Evolutionary conservation across 768 basidiomycete genomes (phyloP), one percentile per base, ranked within the genome.

Genomic region (Coprinopsis cinerea): DNA sequence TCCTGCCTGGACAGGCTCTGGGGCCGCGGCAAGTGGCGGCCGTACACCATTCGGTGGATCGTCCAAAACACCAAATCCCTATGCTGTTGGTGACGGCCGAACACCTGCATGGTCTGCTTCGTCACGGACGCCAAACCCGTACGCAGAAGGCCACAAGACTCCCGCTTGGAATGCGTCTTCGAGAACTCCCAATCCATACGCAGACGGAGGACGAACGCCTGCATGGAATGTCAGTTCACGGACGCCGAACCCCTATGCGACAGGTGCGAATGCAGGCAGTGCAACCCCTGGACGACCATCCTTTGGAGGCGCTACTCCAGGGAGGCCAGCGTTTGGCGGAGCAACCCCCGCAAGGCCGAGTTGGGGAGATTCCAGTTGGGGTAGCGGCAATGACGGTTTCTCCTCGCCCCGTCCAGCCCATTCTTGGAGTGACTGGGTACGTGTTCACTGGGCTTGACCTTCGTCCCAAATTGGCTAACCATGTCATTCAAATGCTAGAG

Each of bases 161-260:
- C 82, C 80, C 26, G 81, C 76, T 15, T 83, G 78, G 85, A 78
- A 74, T 45, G 76, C 79, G 23, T 76, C 75, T 1, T 78, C 81
- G 17, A 68, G 79, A 49, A 88, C 87, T 10, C 86, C 87, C 1
- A 89, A 88, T 59, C 82, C 85, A 5, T 79, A 78, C 51, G 78
- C 70, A 9, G 77, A 77, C 58, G 75, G 83, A 15, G 74, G 82
- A 27, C 73, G 75, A 49, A 89, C 88, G 5, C 87, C 88, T 20
- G 84, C 83, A 14, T 85, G 83, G 76, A 77, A 72, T 53, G 75
- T 75, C 6, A 68, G 70, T 35, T 77, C 80, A 24, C 69, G 78
- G 48, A 88, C 88, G 2, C 86, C 88, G 3, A 89, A 88, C 62
- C 84, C 85, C 1, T 85, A 88, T 24, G 78, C 79, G 0, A 77